Evolutionary conservation across 2,329 filamentous ascomycete species (phyloP), one percentile per base, ranked within the genome.

Genomic region (Tolypocladium ovalisporum): DNA sequence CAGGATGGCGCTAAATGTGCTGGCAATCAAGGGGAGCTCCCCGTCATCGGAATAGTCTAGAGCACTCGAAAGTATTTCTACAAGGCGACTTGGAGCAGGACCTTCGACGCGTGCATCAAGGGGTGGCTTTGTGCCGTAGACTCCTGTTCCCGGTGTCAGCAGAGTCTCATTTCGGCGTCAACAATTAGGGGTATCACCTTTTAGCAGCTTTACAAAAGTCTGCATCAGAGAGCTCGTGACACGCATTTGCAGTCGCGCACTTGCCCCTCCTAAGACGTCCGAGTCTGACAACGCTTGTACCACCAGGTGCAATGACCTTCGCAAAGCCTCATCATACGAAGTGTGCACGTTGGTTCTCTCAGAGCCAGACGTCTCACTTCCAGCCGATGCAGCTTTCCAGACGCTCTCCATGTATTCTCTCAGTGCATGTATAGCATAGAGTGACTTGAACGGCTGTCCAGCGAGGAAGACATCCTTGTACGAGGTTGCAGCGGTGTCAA

Each of bases 371-470:
- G 29, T 17, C 3, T 17, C 34, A 9, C 15, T 17, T 15, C 17
- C 51, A 10, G 13, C 37, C 12, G 29, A 52, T 37, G 34, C 52
- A 44, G 56, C 64, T 63, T 65, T 72, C 67, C 74, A 73, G 60
- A 71, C 62, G 10, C 65, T 71, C 32, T 76, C 73, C 42, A 90
- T 76, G 66, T 85, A 87, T 56, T 84, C 79, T 27, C 77, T 74
- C 42, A 96, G 75, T 1, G 85, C 82, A 65, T 87, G 80, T 1
- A 90, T 72, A 3, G 87, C 86, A 67, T 92, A 95, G 0, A 91
- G 76, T 2, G 84, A 84, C 63, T 87, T 88, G 75, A 85, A 91
- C 2, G 87, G 86, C 58, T 87, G 84, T 0, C 81, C 79, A 1
- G 81, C 70, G 8, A 88, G 86, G 59, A 94, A 91, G 1, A 91